Conservation (phyloP, 1,139 yeast genomes). For the Yamadazyma jaroonii region DNA sequence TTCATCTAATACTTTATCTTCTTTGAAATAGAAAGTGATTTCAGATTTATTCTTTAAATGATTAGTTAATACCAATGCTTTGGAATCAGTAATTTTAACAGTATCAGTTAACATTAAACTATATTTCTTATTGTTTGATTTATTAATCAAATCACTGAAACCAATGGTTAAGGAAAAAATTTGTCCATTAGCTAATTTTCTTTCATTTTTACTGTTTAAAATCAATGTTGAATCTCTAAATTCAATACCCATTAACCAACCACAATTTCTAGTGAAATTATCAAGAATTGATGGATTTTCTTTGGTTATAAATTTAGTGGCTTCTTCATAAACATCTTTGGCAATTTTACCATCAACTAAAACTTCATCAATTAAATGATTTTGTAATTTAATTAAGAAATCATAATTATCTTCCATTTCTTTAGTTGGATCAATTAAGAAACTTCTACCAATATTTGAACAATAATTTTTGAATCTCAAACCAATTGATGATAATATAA, state of each 20-base stretch:
- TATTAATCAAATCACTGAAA: conserved; percentile 58
- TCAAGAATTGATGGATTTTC: conserved; percentile 61
- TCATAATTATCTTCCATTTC: conserved; percentile 80
- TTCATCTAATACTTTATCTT: conserved; percentile 39
- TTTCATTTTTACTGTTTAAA: conserved; percentile 70
- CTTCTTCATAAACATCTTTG: conserved; percentile 63
- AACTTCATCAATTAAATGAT: conserved; percentile 49
- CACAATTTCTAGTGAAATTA: conserved; percentile 76
- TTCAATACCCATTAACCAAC: conserved; percentile 89
- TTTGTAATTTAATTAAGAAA: conserved; percentile 66
- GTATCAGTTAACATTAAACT: conserved; percentile 84
- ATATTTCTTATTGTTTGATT: conserved; percentile 51
- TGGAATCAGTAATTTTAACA: conserved; percentile 60
- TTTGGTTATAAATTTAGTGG: conserved; percentile 55
- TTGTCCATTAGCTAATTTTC: conserved; percentile 68
- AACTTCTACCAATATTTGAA: conserved; percentile 84
- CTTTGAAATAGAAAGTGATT: conserved; percentile 82
- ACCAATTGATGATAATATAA: conserved; percentile 81
- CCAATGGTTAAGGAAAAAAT: conserved; percentile 78
- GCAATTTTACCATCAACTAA: conserved; percentile 70
- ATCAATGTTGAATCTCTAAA: conserved; percentile 79
- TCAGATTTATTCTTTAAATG: conserved; percentile 73
- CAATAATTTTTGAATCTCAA: conserved; percentile 87
- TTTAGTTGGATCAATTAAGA: conserved; percentile 83
- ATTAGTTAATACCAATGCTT: conserved; percentile 66